Base-by-base conservation (phyloP, 805 yeast genomes). In the Saturnispora saitoi region DNA sequence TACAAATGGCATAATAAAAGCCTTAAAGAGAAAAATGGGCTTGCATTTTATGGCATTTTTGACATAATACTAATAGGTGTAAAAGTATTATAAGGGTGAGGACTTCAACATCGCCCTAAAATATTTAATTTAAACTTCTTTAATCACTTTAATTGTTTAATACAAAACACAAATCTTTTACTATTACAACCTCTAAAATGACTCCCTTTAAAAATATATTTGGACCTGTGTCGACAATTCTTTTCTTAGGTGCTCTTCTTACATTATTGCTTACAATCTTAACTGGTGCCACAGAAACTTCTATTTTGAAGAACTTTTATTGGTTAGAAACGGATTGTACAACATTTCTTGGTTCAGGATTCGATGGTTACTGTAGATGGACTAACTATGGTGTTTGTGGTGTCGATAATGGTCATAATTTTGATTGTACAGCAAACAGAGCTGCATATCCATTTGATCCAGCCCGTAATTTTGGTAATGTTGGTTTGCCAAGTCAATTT, bases 401-500 rank as follows among this genome's bases (percentile, higher is more conserved):
- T 34, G 59, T 58, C 14, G 62, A 69, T 50, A 72, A 75, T 53
- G 76, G 77, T 48, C 8, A 43, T 2, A 72, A 79, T 64, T 41
- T 56, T 28, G 61, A 71, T 55, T 88, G 88, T 68, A 64, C 78
- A 40, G 50, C 64, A 19, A 75, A 74, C 59, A 61, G 65, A 42
- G 84, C 96, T 17, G 97, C 86, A n/a, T 81, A 73, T 67, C 88
- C 96, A 39, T 79, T 89, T 62, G 85, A 95, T 24, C 96, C 96
- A 28, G 76, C 66, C 42, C 79, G 78, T 58, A 86, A 87, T 69
- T 88, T 88, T 58, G 71, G 81, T 37, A 44, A 30, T 9, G 51
- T 53, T 6, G 73, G 71, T 44, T 73, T 83, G 45, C 95, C 95
- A 24, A 32, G 60, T 3, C 66, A 68, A 24, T 81, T 88, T 56